These are phyloP conservation scores for Fomitopsis pinicola DNA, from an alignment of 1,284 basidiomycete species.

Conservation along the genomic window DNA sequence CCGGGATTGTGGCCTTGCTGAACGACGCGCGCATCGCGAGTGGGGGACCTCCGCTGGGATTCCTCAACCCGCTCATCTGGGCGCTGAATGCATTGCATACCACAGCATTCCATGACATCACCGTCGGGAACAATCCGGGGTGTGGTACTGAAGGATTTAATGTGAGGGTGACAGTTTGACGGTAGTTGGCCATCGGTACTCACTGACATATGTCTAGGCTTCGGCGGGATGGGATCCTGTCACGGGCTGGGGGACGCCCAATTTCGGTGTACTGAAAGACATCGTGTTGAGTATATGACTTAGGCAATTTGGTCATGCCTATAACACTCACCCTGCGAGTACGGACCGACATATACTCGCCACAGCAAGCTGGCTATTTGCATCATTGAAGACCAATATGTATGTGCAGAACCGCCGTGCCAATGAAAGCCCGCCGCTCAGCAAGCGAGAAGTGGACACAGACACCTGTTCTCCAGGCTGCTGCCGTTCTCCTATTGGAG, in stretches of 20 bases:
- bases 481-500: no score
- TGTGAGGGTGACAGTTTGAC: conserved; percentile 8
- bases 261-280: conserved; percentile 24
- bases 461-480: no score
- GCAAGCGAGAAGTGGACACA: no score
- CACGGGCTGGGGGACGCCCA: conserved; percentile 30
- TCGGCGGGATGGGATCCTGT: conserved; percentile 35
- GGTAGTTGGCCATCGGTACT: no score
- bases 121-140: conserved; percentile 26
- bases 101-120: conserved; percentile 42
- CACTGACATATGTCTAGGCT: conserved; percentile 4
- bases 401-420: no score
- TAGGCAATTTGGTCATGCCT: no score
- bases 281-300: conserved; percentile 1
- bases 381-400: no score
- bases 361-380: no score
- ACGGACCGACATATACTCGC: no score
- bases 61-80: conserved; percentile 48
- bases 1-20: conserved; percentile 46
- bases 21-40: conserved; percentile 46
- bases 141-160: conserved; percentile 28
- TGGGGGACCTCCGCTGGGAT: conserved; percentile 41
- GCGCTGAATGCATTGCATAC: conserved; percentile 15
- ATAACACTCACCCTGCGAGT: no score
- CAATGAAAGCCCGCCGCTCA: no score